Conservation (phyloP, 371 early-diverging fungal genomes). For the Fennellomyces sp. region DNA sequence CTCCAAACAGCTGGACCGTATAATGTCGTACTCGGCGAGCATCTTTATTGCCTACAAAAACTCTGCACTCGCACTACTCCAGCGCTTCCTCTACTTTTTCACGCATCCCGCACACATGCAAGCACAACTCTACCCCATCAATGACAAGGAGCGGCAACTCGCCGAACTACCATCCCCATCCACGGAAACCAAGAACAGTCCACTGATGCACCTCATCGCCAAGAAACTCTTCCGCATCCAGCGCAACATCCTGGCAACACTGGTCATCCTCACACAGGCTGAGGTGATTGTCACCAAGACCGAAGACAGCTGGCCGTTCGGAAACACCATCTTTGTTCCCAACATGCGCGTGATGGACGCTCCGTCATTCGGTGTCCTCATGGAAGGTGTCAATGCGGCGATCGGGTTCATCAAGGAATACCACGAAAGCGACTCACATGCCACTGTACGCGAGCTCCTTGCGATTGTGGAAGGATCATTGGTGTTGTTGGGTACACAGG, state of each 20-base stretch:
- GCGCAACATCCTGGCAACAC: conserved; percentile 20
- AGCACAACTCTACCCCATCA: conserved; percentile 42
- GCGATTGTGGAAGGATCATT: conserved; percentile 31
- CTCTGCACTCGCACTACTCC: conserved; percentile 31
- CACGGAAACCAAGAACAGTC: conserved; percentile 2
- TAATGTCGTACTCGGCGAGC: conserved; percentile 22
- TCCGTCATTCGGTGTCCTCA: conserved; percentile 35
- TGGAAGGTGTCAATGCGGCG: conserved; percentile 33
- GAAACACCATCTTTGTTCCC: conserved; percentile 34
- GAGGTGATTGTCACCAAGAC: conserved; percentile 16
- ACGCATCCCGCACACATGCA: conserved; percentile 49
- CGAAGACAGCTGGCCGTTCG: conserved; percentile 37
- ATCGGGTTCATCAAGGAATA: conserved; percentile 22
- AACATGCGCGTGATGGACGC: conserved; percentile 18
- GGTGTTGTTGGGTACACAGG: conserved; percentile 31
- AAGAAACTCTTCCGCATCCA: conserved; percentile 18
- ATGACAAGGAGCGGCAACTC: conserved; percentile 31
- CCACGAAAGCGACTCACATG: conserved; percentile 6
- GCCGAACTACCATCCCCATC: conserved; percentile 15
- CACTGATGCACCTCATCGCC: conserved; percentile 15
- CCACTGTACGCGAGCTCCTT: conserved; percentile 2
- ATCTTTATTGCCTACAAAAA: conserved; percentile 39
- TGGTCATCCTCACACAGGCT: conserved; percentile 27
- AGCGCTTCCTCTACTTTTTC: conserved; percentile 44
- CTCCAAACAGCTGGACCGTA: conserved; percentile 20